phyloP scores from a whole-genome alignment of 2,329 filamentous ascomycete species.

The Fusarium sp. region DNA sequence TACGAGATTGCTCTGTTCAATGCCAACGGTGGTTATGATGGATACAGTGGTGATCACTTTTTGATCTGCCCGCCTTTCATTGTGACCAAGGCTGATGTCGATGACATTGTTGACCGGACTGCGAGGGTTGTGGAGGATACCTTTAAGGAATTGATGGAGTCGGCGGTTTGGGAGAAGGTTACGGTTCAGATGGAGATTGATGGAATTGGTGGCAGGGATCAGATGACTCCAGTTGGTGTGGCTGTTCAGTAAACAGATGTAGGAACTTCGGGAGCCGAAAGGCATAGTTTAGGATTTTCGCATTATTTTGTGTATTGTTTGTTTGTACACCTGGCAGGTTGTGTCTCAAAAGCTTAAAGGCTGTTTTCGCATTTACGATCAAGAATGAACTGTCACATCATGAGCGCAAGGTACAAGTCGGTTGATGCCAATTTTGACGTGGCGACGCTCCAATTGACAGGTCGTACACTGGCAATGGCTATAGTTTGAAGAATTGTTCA shows the following conservation, averaged over 20 bases:
- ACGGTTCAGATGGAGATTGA: conserved; percentile 29
- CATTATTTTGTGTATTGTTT: too few species aligned
- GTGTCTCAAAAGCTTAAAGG: too few species aligned
- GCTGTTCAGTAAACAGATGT: conserved; percentile 1
- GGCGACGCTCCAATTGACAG: too few species aligned
- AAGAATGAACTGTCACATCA: too few species aligned
- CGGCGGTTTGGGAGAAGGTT: conserved; percentile 34
- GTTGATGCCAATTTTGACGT: too few species aligned
- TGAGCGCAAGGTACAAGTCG: too few species aligned
- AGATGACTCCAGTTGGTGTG: not conserved
- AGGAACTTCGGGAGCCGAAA: not conserved
- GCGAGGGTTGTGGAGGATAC: conserved; percentile 34
- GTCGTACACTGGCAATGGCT: too few species aligned
- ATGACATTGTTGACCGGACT: conserved; percentile 37
- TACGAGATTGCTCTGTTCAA: conserved; percentile 40
- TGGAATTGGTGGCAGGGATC: not conserved
- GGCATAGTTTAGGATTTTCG: not conserved
- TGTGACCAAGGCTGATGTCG: conserved; percentile 24
- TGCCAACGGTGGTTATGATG: conserved; percentile 39
- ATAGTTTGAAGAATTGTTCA: not conserved
- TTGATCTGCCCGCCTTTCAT: conserved; percentile 37
- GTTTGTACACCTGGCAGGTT: too few species aligned
- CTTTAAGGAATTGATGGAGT: conserved; percentile 22
- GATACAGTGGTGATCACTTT: conserved; percentile 38
- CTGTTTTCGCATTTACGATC: too few species aligned